These are phyloP conservation scores for Serendipita indica DNA, from an alignment of 768 basidiomycete species.

Conservation along the genomic window DNA sequence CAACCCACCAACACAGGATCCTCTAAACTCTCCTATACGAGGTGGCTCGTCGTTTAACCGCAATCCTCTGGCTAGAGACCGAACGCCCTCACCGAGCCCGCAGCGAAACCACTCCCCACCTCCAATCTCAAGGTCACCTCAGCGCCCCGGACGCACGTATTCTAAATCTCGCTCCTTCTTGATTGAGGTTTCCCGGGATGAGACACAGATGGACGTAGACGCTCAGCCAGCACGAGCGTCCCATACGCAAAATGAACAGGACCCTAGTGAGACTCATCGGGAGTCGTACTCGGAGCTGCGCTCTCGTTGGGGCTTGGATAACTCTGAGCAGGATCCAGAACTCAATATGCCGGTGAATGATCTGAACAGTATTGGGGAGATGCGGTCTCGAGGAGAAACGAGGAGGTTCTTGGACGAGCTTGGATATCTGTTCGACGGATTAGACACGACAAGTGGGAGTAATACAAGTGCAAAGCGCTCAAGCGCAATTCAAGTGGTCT, in stretches of 20 bases:
- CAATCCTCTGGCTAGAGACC: slow-evolving; percentile 1
- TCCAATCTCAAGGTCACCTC: not conserved
- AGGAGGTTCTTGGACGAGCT: slow-evolving; percentile 71
- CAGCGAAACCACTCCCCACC: not conserved
- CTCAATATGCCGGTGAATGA: slow-evolving; percentile 13
- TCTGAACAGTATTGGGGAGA: slow-evolving; percentile 42
- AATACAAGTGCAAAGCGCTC: slow-evolving; percentile 3
- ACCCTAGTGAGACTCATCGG: slow-evolving; percentile 20
- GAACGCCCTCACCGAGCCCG: slow-evolving; percentile 2
- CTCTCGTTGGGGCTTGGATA: slow-evolving; percentile 67
- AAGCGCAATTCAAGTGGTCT: slow-evolving; percentile 64
- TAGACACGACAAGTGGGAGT: slow-evolving; percentile 45
- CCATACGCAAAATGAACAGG: not conserved
- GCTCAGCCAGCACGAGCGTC: not conserved
- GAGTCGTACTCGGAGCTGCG: slow-evolving; percentile 67
- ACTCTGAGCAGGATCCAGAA: slow-evolving; percentile 40
- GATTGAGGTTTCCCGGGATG: not conserved
- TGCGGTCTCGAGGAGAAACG: slow-evolving; percentile 66
- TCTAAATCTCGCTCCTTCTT: slow-evolving; percentile 7
- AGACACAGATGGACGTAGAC: not conserved
- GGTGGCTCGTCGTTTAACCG: not conserved
- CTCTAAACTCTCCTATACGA: not conserved
- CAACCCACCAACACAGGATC: not conserved
- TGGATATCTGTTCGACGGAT: slow-evolving; percentile 72
- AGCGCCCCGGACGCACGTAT: not conserved